A percentile compares a stretch with the other conserved stretches of the same genome.
Conservation (phyloP, 1,284 basidiomycete species). For the Mycosarcoma maydis region DNA sequence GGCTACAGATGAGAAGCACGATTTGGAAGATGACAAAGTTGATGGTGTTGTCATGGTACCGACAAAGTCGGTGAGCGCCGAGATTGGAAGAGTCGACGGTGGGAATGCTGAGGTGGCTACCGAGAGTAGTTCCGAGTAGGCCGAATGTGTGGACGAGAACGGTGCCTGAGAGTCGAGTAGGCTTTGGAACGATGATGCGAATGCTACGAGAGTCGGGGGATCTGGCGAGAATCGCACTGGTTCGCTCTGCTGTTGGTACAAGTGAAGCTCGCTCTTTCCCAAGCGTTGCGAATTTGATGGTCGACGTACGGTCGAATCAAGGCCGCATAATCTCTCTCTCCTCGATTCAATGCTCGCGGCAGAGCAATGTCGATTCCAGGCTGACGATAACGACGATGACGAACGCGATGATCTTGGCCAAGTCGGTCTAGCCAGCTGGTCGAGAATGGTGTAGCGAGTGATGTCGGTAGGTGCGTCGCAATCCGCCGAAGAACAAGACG, state of each 20-base stretch:
- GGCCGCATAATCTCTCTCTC: background rate
- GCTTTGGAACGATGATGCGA: constrained; percentile 36
- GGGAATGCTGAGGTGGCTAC: constrained; percentile 25
- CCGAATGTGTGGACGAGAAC: constrained; percentile 33
- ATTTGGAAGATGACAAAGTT: constrained; percentile 23
- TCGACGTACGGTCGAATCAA: background rate
- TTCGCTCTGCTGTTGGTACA: background rate
- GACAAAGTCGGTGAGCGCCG: constrained; percentile 20
- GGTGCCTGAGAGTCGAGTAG: constrained; percentile 41
- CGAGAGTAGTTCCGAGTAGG: constrained; percentile 41
- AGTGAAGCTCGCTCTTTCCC: background rate
- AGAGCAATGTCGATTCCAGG: background rate
- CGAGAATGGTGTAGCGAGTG: background rate
- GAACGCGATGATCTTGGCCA: background rate
- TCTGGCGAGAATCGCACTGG: constrained; percentile 9
- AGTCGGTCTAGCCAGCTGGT: background rate
- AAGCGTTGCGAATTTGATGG: background rate
- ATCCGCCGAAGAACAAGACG: constrained; percentile 2
- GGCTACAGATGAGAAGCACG: constrained; percentile 33
- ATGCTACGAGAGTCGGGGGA: constrained; percentile 21
- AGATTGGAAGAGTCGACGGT: constrained; percentile 36
- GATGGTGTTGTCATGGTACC: constrained; percentile 14
- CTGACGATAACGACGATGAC: background rate
- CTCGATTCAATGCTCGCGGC: background rate
- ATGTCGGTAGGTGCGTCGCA: background rate